phyloP scores from a whole-genome alignment of 306 rosid genomes.

The Vigna radiata region DNA sequence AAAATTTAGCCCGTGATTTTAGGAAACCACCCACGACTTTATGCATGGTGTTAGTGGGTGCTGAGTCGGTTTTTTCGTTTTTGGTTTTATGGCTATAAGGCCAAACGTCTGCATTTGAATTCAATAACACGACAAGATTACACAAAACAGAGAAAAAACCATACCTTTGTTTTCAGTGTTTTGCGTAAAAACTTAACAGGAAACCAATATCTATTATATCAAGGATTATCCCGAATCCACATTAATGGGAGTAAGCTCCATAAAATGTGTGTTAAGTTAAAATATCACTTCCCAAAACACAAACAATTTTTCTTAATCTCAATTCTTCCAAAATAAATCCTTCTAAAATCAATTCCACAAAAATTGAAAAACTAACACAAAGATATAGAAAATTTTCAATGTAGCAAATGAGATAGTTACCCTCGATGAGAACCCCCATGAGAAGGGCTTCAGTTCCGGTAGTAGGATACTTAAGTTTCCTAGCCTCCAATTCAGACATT shows the following conservation, averaged over 20 bases:
- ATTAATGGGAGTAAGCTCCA: conserved; percentile 9
- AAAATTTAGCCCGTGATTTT: too few species aligned
- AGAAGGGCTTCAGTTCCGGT: conserved; percentile 79
- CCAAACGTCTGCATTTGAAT: too few species aligned
- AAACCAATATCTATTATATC: background rate
- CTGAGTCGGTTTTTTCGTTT: too few species aligned
- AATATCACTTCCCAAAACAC: background rate
- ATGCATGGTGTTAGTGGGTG: too few species aligned
- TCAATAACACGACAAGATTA: too few species aligned
- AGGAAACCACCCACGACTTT: too few species aligned
- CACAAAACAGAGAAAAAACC: too few species aligned
- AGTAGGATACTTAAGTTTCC: conserved; percentile 66
- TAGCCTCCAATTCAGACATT: conserved; percentile 72
- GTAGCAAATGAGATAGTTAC: conserved; percentile 47
- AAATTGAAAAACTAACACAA: background rate
- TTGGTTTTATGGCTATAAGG: too few species aligned
- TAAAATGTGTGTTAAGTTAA: background rate
- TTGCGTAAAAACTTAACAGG: conserved; percentile 23
- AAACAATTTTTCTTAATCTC: background rate
- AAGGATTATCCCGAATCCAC: background rate
- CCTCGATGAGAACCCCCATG: conserved; percentile 81
- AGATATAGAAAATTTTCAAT: background rate
- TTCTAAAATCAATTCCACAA: background rate
- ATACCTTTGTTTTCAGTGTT: background rate
- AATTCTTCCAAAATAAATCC: background rate